Evolutionary conservation across 2,329 filamentous ascomycete genomes (phyloP).

Genomic region (Phialocephala sp.): DNA sequence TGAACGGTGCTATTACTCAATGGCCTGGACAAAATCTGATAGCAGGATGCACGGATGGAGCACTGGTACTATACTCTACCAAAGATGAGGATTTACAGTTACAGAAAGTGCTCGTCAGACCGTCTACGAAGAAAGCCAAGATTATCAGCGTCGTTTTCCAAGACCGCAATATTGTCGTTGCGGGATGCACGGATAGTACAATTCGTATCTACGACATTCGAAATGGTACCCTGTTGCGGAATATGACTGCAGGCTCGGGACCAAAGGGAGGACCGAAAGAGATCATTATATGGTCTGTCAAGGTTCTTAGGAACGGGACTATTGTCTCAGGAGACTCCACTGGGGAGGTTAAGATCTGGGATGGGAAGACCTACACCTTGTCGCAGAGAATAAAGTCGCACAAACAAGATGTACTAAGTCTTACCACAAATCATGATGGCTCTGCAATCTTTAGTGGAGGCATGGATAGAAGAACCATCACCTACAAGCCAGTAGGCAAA

Average conservation of each 20-base stretch:
- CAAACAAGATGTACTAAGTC: slow-evolving; percentile 85
- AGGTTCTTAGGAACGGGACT: slow-evolving; percentile 83
- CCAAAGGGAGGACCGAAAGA: slow-evolving; percentile 79
- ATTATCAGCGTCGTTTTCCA: slow-evolving; percentile 94
- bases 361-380: slow-evolving; percentile 89
- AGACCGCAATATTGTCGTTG: slow-evolving; percentile 79
- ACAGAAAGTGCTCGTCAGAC: slow-evolving; percentile 74
- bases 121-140: slow-evolving; percentile 82
- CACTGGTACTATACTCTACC: slow-evolving; percentile 84
- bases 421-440: slow-evolving; percentile 83
- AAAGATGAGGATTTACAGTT: slow-evolving; percentile 84
- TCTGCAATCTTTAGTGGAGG: slow-evolving; percentile 85
- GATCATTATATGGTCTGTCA: slow-evolving; percentile 92
- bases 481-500: slow-evolving; percentile 73
- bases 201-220: slow-evolving; percentile 89
- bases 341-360: slow-evolving; percentile 92
- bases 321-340: slow-evolving; percentile 96
- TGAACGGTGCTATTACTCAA: slow-evolving; percentile 41
- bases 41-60: slow-evolving; percentile 89
- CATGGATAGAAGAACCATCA: slow-evolving; percentile 85
- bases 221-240: slow-evolving; percentile 75
- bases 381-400: slow-evolving; percentile 86
- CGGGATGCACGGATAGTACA: slow-evolving; percentile 95
- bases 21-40: slow-evolving; percentile 68
- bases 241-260: slow-evolving; percentile 85